phyloP scores from a whole-genome alignment of 306 rosid genomes.

The Malus domestica region ASM211411v1 NC_041791.1:29827001-29827500 shows the following conservation, averaged over 20 bases:
- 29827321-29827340: no score
- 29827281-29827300: not conserved
- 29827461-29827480: constrained; percentile 5
- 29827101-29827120: not conserved
- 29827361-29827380: not conserved
- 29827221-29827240: not conserved
- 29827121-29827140: constrained; percentile 19
- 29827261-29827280: not conserved
- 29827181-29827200: constrained; percentile 40
- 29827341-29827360: not conserved
- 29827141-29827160: not conserved
- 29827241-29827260: not conserved
- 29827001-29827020: not conserved
- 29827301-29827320: not conserved
- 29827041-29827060: not conserved
- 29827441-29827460: not conserved
- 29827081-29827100: not conserved
- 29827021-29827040: not conserved
- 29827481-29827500: not conserved
- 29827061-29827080: not conserved
- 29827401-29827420: not conserved
- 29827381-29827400: not conserved
- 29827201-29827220: constrained; percentile 29
- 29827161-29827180: constrained; percentile 3
- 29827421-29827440: not conserved